A percentile compares a stretch with the other conserved stretches of the same genome.
These are phyloP conservation scores for Coprinopsis strossmayeri DNA, from an alignment of 768 basidiomycete genomes.

Conservation along the genomic window DNA sequence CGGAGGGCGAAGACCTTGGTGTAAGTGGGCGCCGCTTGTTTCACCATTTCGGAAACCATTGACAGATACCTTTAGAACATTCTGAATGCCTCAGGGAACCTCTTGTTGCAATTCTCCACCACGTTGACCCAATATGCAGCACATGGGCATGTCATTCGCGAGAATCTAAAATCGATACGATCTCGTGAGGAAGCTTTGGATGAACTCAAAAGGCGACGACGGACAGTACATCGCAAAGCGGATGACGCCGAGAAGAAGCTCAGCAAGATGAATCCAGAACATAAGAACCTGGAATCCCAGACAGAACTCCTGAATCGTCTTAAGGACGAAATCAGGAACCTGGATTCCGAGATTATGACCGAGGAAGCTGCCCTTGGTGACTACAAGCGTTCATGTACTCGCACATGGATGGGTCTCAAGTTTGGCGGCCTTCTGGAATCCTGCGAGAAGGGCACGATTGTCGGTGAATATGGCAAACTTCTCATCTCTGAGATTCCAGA, in stretches of 20 bases:
- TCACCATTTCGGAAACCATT: constrained; percentile 7
- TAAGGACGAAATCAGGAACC: constrained; percentile 65
- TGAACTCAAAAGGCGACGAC: constrained; percentile 65
- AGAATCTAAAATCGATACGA: constrained; percentile 76
- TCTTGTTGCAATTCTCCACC: constrained; percentile 61
- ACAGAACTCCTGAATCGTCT: constrained; percentile 65
- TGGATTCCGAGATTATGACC: constrained; percentile 79
- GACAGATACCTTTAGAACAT: constrained; percentile 48
- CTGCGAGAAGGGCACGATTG: constrained; percentile 73
- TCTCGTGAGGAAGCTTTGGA: constrained; percentile 81
- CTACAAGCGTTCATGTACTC: constrained; percentile 68
- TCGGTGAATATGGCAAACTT: constrained; percentile 49
- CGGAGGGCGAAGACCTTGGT: constrained; percentile 79
- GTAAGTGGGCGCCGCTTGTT: constrained; percentile 45
- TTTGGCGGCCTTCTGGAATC: constrained; percentile 83
- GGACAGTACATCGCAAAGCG: constrained; percentile 59
- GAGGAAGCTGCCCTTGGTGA: constrained; percentile 80
- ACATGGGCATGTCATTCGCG: constrained; percentile 64
- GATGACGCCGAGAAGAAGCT: constrained; percentile 86
- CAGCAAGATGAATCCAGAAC: constrained; percentile 81
- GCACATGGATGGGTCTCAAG: constrained; percentile 73
- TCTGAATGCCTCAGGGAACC: constrained; percentile 58
- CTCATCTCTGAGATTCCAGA: constrained; percentile 66
- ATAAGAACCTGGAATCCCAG: constrained; percentile 75
- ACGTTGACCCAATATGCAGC: constrained; percentile 65